Percentiles rank a stretch among this genome's conserved stretches.
Evolutionary conservation across 2,329 filamentous ascomycete species (phyloP).

Genomic region (Monilinia vaccinii-corymbosi): DNA sequence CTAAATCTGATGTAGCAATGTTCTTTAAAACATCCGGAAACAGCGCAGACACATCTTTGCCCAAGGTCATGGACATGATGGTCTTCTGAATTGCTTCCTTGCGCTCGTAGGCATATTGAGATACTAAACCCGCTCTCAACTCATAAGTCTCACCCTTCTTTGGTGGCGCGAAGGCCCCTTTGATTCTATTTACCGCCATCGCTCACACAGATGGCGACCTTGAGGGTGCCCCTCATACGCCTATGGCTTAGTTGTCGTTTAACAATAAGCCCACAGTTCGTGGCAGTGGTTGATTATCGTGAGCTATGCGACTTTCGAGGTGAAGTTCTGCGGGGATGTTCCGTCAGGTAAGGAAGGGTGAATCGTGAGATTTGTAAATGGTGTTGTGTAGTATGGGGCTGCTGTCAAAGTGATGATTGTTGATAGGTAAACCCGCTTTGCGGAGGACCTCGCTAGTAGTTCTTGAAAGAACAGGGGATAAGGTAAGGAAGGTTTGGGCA

Average conservation of each 20-base stretch:
- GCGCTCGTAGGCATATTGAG: slow-evolving; percentile 97
- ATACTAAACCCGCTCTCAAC: slow-evolving; percentile 87
- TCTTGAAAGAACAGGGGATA: slow-evolving; percentile 13
- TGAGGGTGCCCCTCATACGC: slow-evolving; percentile 31
- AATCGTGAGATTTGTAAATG: background rate
- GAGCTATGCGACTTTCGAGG: background rate
- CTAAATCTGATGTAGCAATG: slow-evolving; percentile 86
- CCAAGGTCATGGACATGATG: slow-evolving; percentile 99
- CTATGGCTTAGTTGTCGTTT: slow-evolving; percentile 18
- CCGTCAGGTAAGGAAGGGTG: background rate
- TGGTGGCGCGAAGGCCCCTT: slow-evolving; percentile 84
- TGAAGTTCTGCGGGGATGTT: background rate
- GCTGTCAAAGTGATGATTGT: slow-evolving; percentile 9
- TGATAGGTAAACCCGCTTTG: slow-evolving; percentile 10
- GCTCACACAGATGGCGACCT: slow-evolving; percentile 32
- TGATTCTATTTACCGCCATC: slow-evolving; percentile 96
- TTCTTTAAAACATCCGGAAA: slow-evolving; percentile 99
- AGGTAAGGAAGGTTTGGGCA: background rate
- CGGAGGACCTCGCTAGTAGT: slow-evolving; percentile 4
- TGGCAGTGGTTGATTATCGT: slow-evolving; percentile 1
- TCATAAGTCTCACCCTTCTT: slow-evolving; percentile 98
- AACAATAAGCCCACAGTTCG: slow-evolving; percentile 18
- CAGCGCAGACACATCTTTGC: slow-evolving; percentile 94
- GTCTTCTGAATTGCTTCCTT: slow-evolving; percentile 99
- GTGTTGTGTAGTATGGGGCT: slow-evolving; percentile 6